phyloP scores from a whole-genome alignment of 2,329 filamentous ascomycete genomes.

The Tolypocladium tundrense region DNA sequence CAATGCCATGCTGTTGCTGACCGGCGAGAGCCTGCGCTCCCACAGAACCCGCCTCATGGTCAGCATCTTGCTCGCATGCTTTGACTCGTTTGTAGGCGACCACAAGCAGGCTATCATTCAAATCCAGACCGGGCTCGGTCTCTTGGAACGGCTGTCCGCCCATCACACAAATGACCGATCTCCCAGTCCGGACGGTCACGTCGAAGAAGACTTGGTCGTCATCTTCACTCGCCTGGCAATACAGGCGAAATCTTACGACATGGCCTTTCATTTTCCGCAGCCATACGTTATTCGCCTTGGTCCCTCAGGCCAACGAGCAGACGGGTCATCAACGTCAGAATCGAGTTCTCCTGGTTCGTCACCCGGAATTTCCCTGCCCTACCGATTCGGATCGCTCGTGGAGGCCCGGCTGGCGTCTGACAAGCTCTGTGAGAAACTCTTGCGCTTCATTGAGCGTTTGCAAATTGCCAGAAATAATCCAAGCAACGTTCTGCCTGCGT shows the following conservation, averaged over 20 bases:
- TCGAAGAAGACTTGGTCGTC: constrained; percentile 49
- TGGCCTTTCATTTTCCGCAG: constrained; percentile 57
- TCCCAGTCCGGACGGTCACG: constrained; percentile 28
- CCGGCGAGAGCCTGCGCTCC: constrained; percentile 31
- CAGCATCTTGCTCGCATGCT: constrained; percentile 55
- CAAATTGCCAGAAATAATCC: constrained; percentile 36
- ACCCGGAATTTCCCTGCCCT: constrained; percentile 9
- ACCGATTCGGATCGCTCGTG: constrained; percentile 35
- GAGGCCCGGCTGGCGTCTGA: constrained; percentile 50
- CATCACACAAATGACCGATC: constrained; percentile 3
- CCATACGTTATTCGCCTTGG: constrained; percentile 45
- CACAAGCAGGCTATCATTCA: constrained; percentile 51
- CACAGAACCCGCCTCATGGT: constrained; percentile 51
- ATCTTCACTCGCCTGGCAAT: constrained; percentile 56
- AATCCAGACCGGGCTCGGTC: constrained; percentile 46
- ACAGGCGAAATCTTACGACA: constrained; percentile 57
- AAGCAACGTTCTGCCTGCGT: constrained; percentile 40
- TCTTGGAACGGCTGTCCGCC: constrained; percentile 39
- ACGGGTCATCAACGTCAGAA: constrained; percentile 17
- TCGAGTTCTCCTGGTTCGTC: constrained; percentile 6
- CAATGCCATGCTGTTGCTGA: constrained; percentile 35
- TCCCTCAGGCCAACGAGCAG: constrained; percentile 17
- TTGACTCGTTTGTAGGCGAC: constrained; percentile 56
- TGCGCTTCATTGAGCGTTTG: constrained; percentile 49
- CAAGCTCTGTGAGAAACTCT: constrained; percentile 42